Evolutionary conservation across 2,329 filamentous ascomycete genomes (phyloP).

Genomic region (Gnomoniopsis smithogilvyi): DNA sequence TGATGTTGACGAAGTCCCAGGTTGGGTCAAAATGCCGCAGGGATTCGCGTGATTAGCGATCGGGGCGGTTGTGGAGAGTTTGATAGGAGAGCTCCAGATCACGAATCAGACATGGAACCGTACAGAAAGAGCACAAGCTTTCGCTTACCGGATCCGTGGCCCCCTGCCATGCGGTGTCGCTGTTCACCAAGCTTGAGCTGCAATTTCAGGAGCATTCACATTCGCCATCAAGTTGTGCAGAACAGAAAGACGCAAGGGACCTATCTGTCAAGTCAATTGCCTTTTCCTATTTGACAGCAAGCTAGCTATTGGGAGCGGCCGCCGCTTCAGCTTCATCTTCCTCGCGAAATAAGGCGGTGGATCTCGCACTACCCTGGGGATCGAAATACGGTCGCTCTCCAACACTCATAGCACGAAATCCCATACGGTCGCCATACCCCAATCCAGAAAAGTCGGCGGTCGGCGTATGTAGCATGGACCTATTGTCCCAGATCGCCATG

Average conservation of each 20-base stretch:
- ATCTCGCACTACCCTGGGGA: not conserved
- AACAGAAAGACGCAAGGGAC: too few relatives aligned
- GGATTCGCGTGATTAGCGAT: conserved; percentile 5
- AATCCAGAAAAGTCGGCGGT: conserved; percentile 45
- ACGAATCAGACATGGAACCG: not conserved
- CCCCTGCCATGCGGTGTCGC: too few relatives aligned
- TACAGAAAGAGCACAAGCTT: not conserved
- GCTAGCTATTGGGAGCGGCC: too few relatives aligned
- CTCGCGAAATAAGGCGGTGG: too few relatives aligned
- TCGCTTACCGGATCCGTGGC: too few relatives aligned
- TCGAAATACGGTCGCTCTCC: conserved; percentile 4
- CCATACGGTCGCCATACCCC: not conserved
- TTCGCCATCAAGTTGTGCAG: too few relatives aligned
- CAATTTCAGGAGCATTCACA: too few relatives aligned
- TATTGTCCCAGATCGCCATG: conserved; percentile 56
- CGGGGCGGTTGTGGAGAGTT: not conserved
- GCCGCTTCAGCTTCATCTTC: too few relatives aligned
- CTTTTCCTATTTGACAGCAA: too few relatives aligned
- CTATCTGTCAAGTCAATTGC: too few relatives aligned
- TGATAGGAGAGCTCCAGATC: not conserved
- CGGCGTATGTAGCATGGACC: conserved; percentile 52
- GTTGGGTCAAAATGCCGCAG: conserved; percentile 60
- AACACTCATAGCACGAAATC: not conserved
- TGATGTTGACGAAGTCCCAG: conserved; percentile 66
- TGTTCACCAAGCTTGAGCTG: too few relatives aligned